Evolutionary conservation across 2,329 filamentous ascomycete species (phyloP).

Genomic region (Fusarium lyarnte): DNA sequence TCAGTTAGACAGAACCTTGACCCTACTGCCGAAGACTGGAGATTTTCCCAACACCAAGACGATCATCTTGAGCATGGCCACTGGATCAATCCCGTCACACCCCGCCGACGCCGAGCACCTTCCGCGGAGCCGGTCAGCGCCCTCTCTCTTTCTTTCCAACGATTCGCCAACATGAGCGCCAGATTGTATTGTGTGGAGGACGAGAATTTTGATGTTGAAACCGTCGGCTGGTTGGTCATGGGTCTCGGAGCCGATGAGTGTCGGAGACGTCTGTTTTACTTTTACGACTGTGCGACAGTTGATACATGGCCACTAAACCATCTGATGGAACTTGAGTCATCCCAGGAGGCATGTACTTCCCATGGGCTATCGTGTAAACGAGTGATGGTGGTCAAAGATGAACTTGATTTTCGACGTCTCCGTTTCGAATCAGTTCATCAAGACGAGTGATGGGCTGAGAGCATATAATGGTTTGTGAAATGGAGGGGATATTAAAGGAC

Average conservation of each 20-base stretch:
- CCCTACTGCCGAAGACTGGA: neutral
- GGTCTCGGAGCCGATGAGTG: neutral
- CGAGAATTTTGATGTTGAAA: neutral
- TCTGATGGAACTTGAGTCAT: neutral
- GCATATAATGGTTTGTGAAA: rapidly evolving
- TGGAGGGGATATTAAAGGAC: rapidly evolving
- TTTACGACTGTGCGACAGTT: neutral
- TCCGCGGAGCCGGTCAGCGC: neutral
- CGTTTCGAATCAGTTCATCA: neutral
- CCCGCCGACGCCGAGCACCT: neutral
- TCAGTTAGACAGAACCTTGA: neutral
- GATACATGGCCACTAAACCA: neutral
- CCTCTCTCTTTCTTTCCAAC: neutral
- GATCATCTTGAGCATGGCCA: no score
- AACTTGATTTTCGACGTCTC: neutral
- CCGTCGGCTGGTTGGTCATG: neutral
- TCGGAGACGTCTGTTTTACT: neutral
- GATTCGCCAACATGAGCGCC: neutral
- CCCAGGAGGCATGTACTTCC: rapidly evolving
- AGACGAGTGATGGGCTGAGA: neutral
- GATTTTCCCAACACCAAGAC: neutral
- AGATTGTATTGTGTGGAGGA: neutral
- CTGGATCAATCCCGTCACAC: no score
- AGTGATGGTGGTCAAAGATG: neutral
- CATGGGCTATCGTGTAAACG: neutral